Percentiles rank a stretch among this genome's conserved stretches.
phyloP scores from a whole-genome alignment of 176 grass and related monocot genomes.

The Pharus latifolius region DNA sequence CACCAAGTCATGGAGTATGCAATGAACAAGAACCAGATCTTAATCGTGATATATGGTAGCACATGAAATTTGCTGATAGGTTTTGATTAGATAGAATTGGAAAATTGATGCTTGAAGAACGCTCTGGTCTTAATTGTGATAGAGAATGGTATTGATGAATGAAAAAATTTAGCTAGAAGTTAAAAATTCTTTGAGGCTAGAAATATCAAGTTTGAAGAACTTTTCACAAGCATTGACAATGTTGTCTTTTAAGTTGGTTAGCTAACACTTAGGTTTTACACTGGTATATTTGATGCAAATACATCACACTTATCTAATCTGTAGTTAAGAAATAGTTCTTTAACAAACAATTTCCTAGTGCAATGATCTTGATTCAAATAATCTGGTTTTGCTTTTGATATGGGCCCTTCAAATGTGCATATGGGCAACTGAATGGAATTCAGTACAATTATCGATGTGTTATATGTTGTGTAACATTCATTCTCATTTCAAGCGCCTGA shows the following conservation, averaged over 20 bases:
- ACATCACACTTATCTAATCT: not conserved
- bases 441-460: not conserved
- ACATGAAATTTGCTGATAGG: not conserved
- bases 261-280: not conserved
- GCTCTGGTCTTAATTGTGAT: not conserved
- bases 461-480: not conserved
- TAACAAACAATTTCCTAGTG: not conserved
- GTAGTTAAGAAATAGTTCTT: not conserved
- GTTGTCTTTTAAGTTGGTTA: not conserved
- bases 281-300: too few relatives aligned
- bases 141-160: not conserved
- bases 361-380: not conserved
- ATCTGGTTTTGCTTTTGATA: not conserved
- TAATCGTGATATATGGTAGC: not conserved
- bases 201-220: too few relatives aligned
- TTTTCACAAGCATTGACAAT: not conserved
- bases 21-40: not conserved
- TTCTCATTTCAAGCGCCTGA: not conserved
- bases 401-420: not conserved
- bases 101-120: not conserved
- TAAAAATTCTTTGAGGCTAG: not conserved
- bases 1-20: not conserved
- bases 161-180: not conserved
- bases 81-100: not conserved
- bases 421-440: not conserved